phyloP scores from a whole-genome alignment of 305 asterid genomes.

The Fraxinus latifolia region DNA sequence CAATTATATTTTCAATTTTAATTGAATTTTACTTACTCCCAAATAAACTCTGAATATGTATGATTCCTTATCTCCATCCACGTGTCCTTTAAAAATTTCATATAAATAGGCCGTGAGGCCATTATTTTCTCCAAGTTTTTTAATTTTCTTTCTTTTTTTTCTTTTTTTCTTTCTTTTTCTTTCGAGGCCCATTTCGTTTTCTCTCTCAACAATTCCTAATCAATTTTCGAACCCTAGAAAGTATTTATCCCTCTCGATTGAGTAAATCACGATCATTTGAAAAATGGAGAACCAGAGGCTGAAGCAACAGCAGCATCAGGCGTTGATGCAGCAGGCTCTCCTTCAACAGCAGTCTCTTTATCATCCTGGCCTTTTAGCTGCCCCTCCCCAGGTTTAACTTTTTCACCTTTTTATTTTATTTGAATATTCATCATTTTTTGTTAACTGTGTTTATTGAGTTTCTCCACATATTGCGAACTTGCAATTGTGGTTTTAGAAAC shows the following conservation, averaged over 20 bases:
- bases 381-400: conserved; percentile 68
- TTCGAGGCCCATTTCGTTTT: conserved; percentile 26
- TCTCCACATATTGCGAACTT: not conserved
- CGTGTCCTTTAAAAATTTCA: not conserved
- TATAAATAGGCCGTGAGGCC: not conserved
- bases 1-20: too few relatives aligned
- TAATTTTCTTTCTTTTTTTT: not conserved
- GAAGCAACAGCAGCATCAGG: conserved; percentile 83
- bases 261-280: conserved; percentile 18
- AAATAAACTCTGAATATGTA: too few relatives aligned
- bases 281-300: conserved; percentile 81
- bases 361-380: conserved; percentile 85
- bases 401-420: not conserved
- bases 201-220: conserved; percentile 39
- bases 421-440: not conserved
- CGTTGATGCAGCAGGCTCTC: conserved; percentile 93
- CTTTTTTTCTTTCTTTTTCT: conserved; percentile 2
- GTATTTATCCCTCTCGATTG: not conserved
- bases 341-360: conserved; percentile 87
- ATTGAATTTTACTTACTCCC: too few relatives aligned
- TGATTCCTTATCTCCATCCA: not conserved
- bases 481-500: not conserved
- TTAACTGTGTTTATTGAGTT: not conserved
- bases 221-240: conserved; percentile 3
- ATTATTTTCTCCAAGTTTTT: not conserved